Evolutionary conservation across 768 basidiomycete species (phyloP), one percentile per base, ranked within the genome.

Genomic region (Boletus reticuloceps): DNA sequence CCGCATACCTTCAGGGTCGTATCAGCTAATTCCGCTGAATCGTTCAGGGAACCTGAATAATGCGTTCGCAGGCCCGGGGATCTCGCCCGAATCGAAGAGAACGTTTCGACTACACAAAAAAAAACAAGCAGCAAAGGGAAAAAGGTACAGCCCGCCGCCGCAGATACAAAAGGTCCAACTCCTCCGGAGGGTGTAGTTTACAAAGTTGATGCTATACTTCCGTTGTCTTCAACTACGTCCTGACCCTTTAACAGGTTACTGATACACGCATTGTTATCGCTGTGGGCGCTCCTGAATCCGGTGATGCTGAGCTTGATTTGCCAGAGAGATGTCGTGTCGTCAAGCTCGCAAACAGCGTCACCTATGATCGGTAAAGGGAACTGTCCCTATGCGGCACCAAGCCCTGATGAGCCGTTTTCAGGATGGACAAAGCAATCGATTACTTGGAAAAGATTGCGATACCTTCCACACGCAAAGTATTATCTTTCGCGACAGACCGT

Each of bases 261-360:
- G 89, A 90, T 56, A 86, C 86, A 0, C 82, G 84, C 51, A 88
- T 97, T 46, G 83, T 92, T 12, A 78, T 98, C 38, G 91, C 94
- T 6, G 73, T 93, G 17, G 86, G 91, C 64, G 69, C 80, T 13
- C 77, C 82, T 16, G 86, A 88, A 47, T 75, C 79, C 3, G 74
- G 72, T 32, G 77, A 78, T 47, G 80, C 83, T 43, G 88, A 91
- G 47, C 73, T 91, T 13, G 89, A 93, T 62, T 68, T 97, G 0
- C 91, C 94, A 7, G 93, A 95, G 63, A 79, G 89, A 47, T 91
- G 93, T 71, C 79, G 91, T 17, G 74, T 94, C 48, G 68, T 98
- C 49, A 98, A 98, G 66, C 77, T 96, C 3, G 94, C 94, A 13
- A 98, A 98, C 62, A 93, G 86, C 51, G 85, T 91, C 16, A 98